These are phyloP conservation scores for Urtica urens DNA, from an alignment of 306 rosid genomes.

Conservation along the genomic window DNA sequence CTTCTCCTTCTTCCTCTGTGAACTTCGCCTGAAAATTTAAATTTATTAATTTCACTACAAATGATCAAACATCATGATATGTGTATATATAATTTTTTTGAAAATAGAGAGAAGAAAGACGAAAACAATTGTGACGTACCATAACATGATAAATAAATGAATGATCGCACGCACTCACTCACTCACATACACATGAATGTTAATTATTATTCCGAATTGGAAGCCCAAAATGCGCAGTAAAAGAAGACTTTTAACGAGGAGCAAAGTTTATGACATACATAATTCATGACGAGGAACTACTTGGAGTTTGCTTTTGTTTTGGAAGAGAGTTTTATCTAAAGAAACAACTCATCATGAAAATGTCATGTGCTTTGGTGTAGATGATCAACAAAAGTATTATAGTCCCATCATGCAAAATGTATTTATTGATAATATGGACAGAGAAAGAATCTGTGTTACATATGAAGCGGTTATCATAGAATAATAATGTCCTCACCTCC, in stretches of 20 bases:
- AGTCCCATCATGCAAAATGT: neutral
- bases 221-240: too few relatives aligned
- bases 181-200: too few relatives aligned
- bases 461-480: neutral
- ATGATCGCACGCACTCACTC: too few relatives aligned
- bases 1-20: slow-evolving; percentile 49
- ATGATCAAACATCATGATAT: neutral
- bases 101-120: neutral
- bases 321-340: neutral
- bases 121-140: neutral
- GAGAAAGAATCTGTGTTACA: slow-evolving; percentile 4
- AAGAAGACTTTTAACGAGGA: neutral
- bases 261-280: slow-evolving; percentile 2
- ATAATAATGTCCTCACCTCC: slow-evolving; percentile 44
- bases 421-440: too few relatives aligned
- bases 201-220: too few relatives aligned
- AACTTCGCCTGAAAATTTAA: slow-evolving; percentile 25
- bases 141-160: neutral
- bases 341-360: neutral
- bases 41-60: neutral
- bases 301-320: slow-evolving; percentile 1
- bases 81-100: neutral
- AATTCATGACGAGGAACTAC: neutral
- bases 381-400: neutral
- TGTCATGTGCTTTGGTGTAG: neutral